A percentile compares a stretch with the other conserved stretches of the same genome.
These are phyloP conservation scores for Coprinellus micaceus DNA, from an alignment of 768 basidiomycete species.

Conservation along the genomic window DNA sequence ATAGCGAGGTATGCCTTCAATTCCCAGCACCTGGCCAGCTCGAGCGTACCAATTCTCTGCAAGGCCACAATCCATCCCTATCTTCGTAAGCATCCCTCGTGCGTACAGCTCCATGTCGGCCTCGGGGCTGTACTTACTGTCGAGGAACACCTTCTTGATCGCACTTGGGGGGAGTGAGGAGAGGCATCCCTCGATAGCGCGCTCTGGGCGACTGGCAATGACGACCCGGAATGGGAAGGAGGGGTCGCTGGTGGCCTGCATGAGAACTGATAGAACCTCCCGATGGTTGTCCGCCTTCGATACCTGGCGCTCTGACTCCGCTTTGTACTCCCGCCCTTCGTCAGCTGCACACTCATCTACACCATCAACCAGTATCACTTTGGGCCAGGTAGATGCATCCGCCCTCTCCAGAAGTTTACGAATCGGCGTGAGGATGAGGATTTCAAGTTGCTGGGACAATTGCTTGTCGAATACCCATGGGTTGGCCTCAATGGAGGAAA, in stretches of 20 bases:
- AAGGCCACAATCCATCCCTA: too few relatives aligned
- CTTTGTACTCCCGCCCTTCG: too few relatives aligned
- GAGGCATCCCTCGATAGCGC: background rate
- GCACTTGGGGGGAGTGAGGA: too few relatives aligned
- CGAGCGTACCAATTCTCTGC: too few relatives aligned
- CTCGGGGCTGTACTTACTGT: too few relatives aligned
- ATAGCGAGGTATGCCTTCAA: too few relatives aligned
- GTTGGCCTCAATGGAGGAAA: constrained; percentile 11
- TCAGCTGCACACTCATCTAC: constrained; percentile 24
- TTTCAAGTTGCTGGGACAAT: constrained; percentile 13
- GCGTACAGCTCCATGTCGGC: too few relatives aligned
- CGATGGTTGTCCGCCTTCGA: background rate
- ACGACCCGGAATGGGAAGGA: background rate
- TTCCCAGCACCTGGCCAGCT: too few relatives aligned
- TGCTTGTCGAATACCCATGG: constrained; percentile 17
- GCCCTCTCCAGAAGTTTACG: background rate
- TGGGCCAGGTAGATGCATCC: background rate
- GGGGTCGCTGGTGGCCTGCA: background rate
- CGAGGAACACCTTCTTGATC: too few relatives aligned
- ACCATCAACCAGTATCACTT: constrained; percentile 21
- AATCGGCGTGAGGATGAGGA: constrained; percentile 16
- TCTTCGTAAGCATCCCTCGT: too few relatives aligned
- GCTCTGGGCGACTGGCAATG: background rate
- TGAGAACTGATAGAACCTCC: background rate
- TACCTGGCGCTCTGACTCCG: background rate